Percentiles rank a stretch among this genome's conserved stretches.
These are phyloP conservation scores for Heracleum sosnowskyi DNA, from an alignment of 129 eudicot species.

Conservation along the genomic window DNA sequence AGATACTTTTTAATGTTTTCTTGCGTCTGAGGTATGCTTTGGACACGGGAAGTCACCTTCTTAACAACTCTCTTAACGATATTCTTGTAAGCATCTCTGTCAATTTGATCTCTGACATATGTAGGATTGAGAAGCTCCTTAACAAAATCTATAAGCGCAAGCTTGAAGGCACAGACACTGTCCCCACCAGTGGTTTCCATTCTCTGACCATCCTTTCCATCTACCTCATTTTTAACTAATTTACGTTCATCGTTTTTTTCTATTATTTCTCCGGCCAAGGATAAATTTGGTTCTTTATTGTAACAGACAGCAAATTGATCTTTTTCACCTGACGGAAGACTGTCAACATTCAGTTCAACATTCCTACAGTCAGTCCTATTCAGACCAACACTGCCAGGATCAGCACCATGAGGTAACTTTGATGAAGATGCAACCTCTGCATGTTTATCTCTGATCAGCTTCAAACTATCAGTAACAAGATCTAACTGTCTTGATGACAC, in stretches of 20 bases:
- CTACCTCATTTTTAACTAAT: background rate
- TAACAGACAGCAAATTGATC: background rate
- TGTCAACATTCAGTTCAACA: no score
- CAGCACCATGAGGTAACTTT: background rate
- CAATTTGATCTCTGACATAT: constrained; percentile 1
- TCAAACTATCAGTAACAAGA: background rate
- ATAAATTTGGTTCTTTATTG: background rate
- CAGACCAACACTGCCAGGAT: background rate
- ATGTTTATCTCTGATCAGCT: background rate
- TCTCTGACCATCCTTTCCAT: background rate
- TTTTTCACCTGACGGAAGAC: background rate
- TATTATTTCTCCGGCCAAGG: background rate
- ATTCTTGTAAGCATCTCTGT: constrained; percentile 9
- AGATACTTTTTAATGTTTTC: constrained; percentile 1
- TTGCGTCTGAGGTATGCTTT: constrained; percentile 13
- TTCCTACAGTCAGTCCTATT: background rate
- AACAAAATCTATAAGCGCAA: constrained; percentile 3
- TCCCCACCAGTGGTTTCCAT: background rate
- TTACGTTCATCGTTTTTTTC: background rate
- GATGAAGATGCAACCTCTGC: background rate
- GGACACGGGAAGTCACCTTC: background rate
- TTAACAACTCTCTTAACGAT: constrained; percentile 5
- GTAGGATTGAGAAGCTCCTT: constrained; percentile 9
- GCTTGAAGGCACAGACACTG: no score
- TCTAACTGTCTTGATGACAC: background rate